These are phyloP conservation scores for Penicillium nucicola DNA, from an alignment of 495 filamentous ascomycete species.

Conservation along the genomic window DNA sequence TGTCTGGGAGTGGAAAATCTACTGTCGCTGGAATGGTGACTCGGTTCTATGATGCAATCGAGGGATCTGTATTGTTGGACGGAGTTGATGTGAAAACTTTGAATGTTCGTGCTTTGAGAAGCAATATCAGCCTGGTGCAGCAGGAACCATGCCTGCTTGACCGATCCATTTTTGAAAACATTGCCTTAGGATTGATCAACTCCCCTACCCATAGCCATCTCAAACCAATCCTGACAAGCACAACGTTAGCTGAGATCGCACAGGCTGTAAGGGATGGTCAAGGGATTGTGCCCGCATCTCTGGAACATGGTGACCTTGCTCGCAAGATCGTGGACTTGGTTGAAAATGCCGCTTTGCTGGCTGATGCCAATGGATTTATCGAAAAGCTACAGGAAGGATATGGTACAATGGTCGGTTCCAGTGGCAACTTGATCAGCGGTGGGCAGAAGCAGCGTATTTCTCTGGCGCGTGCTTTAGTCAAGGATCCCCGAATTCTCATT, in stretches of 20 bases:
- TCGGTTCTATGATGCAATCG: slow-evolving; percentile 43
- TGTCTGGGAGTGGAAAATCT: slow-evolving; percentile 67
- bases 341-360: slow-evolving; percentile 29
- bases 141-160: slow-evolving; percentile 63
- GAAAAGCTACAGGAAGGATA: slow-evolving; percentile 41
- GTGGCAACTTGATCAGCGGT: slow-evolving; percentile 54
- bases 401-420: slow-evolving; percentile 48
- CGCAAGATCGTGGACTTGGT: slow-evolving; percentile 33
- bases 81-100: slow-evolving; percentile 49
- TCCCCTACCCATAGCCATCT: slow-evolving; percentile 40
- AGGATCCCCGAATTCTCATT: slow-evolving; percentile 70
- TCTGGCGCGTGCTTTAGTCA: slow-evolving; percentile 68
- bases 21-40: slow-evolving; percentile 55
- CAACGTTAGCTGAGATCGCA: slow-evolving; percentile 23
- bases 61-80: slow-evolving; percentile 46
- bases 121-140: slow-evolving; percentile 57
- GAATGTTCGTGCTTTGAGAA: slow-evolving; percentile 53
- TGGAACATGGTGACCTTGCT: slow-evolving; percentile 16
- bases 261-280: slow-evolving; percentile 25
- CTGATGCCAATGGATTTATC: slow-evolving; percentile 40
- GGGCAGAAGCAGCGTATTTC: slow-evolving; percentile 62
- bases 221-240: slow-evolving; percentile 15
- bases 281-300: slow-evolving; percentile 19
- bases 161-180: slow-evolving; percentile 64
- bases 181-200: slow-evolving; percentile 59